A percentile compares a stretch with the other conserved stretches of the same genome.
phyloP scores from a whole-genome alignment of 805 yeast species.

The Metschnikowia arizonensis region DNA sequence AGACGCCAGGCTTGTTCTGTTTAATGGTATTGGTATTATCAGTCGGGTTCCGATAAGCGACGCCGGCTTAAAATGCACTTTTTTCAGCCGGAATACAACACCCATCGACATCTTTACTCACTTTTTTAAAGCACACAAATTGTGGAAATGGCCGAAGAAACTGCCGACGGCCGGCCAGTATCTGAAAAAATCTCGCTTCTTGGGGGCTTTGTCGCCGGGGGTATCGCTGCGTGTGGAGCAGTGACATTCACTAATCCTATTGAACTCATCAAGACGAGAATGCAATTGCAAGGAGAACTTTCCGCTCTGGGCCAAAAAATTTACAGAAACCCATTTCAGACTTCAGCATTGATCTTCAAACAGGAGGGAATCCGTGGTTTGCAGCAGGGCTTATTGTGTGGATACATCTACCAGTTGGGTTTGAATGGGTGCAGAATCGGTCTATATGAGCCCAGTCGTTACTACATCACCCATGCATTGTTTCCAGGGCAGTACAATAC shows the following conservation, averaged over 20 bases:
- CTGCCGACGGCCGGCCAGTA: conserved; percentile 5
- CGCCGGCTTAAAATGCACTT: background rate
- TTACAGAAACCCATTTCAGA: conserved; percentile 85
- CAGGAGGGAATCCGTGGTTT: conserved; percentile 85
- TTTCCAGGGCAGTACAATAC: conserved; percentile 46
- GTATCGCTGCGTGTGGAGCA: conserved; percentile 89
- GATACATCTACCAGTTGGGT: conserved; percentile 85
- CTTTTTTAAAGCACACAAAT: background rate
- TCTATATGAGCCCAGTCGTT: conserved; percentile 83
- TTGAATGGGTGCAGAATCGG: conserved; percentile 94
- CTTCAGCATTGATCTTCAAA: conserved; percentile 62
- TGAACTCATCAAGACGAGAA: conserved; percentile 89
- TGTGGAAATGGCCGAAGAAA: background rate
- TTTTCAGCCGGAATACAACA: background rate
- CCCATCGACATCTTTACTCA: background rate
- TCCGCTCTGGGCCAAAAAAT: conserved; percentile 49
- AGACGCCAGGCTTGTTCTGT: too few species aligned
- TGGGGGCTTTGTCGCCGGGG: conserved; percentile 89
- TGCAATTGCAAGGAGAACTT: conserved; percentile 96
- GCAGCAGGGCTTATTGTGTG: conserved; percentile 86
- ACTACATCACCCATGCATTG: conserved; percentile 49
- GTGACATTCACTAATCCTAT: conserved; percentile 96
- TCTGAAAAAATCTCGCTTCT: conserved; percentile 47
- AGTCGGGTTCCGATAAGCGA: background rate
- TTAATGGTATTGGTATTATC: too few species aligned